Conservation (phyloP, 1,284 basidiomycete genomes). For the Leccinum cinnamomeum region DNA sequence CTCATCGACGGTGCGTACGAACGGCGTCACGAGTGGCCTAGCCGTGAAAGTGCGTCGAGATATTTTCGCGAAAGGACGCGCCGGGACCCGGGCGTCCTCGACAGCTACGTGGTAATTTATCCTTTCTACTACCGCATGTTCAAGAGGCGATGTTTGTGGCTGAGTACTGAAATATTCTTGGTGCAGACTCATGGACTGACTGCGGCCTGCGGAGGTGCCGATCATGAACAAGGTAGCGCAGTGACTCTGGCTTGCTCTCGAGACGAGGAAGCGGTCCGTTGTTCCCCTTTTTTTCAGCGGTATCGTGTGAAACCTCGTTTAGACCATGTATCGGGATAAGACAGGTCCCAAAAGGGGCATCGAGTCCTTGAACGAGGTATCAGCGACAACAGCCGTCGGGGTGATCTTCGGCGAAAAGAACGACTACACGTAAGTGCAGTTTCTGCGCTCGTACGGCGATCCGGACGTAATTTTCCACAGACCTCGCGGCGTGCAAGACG, state of each 20-base stretch:
- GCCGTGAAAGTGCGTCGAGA: conserved; percentile 39
- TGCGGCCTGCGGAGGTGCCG: conserved; percentile 32
- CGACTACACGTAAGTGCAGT: conserved; percentile 48
- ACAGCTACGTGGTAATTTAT: conserved; percentile 47
- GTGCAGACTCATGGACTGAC: conserved; percentile 47
- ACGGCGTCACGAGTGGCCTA: conserved; percentile 50
- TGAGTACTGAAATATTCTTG: not conserved
- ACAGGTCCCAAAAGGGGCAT: conserved; percentile 51
- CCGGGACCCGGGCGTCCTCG: conserved; percentile 52
- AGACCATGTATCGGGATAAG: conserved; percentile 35
- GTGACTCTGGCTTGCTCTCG: conserved; percentile 54
- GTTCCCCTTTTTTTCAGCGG: not conserved
- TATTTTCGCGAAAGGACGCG: conserved; percentile 37
- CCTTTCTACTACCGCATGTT: not conserved
- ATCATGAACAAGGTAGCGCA: conserved; percentile 32
- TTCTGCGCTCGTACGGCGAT: not conserved
- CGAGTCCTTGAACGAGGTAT: conserved; percentile 41
- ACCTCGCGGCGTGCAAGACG: conserved; percentile 44
- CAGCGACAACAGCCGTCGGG: conserved; percentile 38
- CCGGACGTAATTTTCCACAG: conserved; percentile 32
- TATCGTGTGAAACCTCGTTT: not conserved
- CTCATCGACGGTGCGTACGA: conserved; percentile 47
- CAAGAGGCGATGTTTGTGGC: not conserved
- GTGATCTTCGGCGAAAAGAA: conserved; percentile 49
- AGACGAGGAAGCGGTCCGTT: conserved; percentile 50